These are phyloP conservation scores for Pichia eremophila DNA, from an alignment of 805 yeast species.

Conservation along the genomic window DNA sequence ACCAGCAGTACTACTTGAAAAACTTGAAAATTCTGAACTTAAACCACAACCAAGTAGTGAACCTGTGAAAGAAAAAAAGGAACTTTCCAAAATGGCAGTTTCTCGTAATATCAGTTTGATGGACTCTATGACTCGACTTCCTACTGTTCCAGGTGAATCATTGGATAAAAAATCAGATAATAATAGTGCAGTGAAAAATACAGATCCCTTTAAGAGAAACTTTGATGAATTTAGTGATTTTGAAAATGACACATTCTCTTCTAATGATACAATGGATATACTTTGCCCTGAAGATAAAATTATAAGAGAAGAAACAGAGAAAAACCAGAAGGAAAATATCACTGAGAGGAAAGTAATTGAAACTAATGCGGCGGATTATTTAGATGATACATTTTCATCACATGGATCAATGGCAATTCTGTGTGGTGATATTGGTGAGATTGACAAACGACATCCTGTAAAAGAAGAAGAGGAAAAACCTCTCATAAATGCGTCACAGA, in stretches of 20 bases:
- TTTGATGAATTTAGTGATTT: neutral
- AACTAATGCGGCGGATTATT: neutral
- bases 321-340: no score
- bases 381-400: neutral
- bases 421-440: neutral
- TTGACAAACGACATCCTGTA: no score
- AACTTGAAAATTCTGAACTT: neutral
- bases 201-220: neutral
- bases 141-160: conserved; percentile 1
- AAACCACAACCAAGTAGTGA: no score
- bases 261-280: no score
- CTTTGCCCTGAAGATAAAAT: no score
- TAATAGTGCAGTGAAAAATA: no score
- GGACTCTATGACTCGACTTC: neutral
- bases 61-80: neutral
- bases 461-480: neutral
- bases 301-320: no score
- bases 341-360: no score
- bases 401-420: neutral
- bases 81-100: neutral
- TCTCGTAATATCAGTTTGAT: neutral
- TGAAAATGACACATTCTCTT: neutral
- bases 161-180: no score
- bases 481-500: no score
- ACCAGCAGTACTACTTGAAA: neutral